These are phyloP conservation scores for Theileria parva DNA, from an alignment of 169 alveolate species.

Conservation along the genomic window DNA sequence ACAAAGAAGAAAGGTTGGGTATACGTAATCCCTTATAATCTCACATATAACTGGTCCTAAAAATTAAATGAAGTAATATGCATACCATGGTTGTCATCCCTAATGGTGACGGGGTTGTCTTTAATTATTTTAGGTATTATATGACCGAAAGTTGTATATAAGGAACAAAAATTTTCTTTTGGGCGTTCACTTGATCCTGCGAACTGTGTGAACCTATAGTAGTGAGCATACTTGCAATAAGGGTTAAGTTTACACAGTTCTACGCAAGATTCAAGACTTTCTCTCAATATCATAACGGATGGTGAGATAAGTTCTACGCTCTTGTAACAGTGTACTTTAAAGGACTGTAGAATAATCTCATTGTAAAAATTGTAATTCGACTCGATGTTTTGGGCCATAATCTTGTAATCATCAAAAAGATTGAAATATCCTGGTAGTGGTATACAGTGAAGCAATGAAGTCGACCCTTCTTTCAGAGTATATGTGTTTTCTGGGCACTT, in stretches of 20 bases:
- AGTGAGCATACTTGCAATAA: conserved; percentile 61
- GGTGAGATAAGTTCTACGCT: not conserved
- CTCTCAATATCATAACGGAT: conserved; percentile 7
- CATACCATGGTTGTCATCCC: not conserved
- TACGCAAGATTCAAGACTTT: conserved; percentile 60
- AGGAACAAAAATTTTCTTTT: not conserved
- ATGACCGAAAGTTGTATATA: conserved; percentile 9
- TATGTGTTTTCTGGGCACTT: conserved; percentile 71
- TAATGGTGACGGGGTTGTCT: not conserved
- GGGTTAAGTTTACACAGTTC: conserved; percentile 66
- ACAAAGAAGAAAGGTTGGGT: conserved; percentile 39
- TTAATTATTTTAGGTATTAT: not conserved
- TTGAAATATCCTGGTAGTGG: conserved; percentile 71
- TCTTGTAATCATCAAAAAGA: not conserved
- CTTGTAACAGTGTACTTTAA: not conserved
- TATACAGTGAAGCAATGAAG: conserved; percentile 65
- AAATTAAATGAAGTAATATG: not conserved
- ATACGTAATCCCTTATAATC: conserved; percentile 15
- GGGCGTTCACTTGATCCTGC: not conserved
- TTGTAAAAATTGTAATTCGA: not conserved
- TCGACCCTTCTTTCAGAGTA: conserved; percentile 58
- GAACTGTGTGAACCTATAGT: conserved; percentile 1
- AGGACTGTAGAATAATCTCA: not conserved
- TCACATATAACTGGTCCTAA: conserved; percentile 29
- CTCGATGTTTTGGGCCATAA: conserved; percentile 3